Base-by-base conservation (phyloP, 805 yeast species). In the Candida namnaoensis region DNA sequence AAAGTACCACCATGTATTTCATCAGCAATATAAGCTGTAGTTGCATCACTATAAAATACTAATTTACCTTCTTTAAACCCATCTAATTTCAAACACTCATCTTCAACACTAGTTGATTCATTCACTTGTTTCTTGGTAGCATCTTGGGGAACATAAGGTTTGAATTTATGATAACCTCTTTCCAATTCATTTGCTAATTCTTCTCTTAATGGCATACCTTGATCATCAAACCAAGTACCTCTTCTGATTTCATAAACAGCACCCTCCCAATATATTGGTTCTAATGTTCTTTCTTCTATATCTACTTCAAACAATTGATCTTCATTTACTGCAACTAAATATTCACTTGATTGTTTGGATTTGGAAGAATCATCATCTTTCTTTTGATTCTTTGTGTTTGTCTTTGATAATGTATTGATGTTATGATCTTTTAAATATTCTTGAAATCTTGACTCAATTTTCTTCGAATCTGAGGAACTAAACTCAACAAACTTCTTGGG, bases 251-350 rank as follows among this genome's bases (percentile, higher is more conserved):
- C 88, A 55, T 80, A 91, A 0, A 67, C 63, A 0, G 96, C 93
- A 1, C 97, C 97, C 7, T 77, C 79, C 97, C 97, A 91, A 57
- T 80, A 91, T 0, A 80, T 72, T 0, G 98, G 95, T 4, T 62
- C 48, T 51, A 90, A 58, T 38, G 69, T 70, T 60, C 78, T 69
- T 7, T 63, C 59, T 1, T 54, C 47, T 19, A 91, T 45, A 52
- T 87, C 78, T 5, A 88, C 96, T 51, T 78, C 76, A 52, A 84
- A 85, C 25, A 91, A 64, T 24, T 76, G 74, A 54, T 90, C 98
- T 52, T 87, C 95, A 54, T 81, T 81, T 1, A 91, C 97, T 1
- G 74, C 72, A 4, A 83, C 74, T 14, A 32, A 36, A 19, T 41
- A 39, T 30, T 19, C 8, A 2, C 25, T 24, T 13, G 19, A 25